Evolutionary conservation across 2,329 filamentous ascomycete genomes (phyloP), one percentile per base, ranked within the genome.

Genomic region (Arthrobotrys megalospora): DNA sequence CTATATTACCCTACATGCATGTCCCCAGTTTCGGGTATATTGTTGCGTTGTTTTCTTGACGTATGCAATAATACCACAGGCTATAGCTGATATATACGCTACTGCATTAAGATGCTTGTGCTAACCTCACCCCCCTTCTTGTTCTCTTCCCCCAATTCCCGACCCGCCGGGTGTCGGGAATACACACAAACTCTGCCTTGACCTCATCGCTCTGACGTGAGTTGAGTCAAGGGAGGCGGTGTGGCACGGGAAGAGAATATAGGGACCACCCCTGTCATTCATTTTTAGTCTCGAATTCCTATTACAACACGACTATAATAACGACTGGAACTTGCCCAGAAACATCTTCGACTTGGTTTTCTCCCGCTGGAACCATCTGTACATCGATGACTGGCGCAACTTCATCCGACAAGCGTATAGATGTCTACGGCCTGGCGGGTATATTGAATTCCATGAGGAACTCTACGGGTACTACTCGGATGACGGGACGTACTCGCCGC

Each of bases 381-480:
- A 71, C 50, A 77, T 77, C 28, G 60, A 55, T 52, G 50, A 77
- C 73, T 77, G 73, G 73, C 73, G 66, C 66, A 60, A 10, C 62
- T 77, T 77, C 45, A 62, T 77, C 43, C 73, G 52, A 53, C 66
- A 77, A 43, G 73, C 73, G 60, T 80, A 71, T 81, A 84, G 85
- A 43, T 88, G 87, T 73, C 83, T 89, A 43, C 88, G 87, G 72
- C 88, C 88, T 0, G 88, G 88, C 48, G 88, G 88, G 12, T 89
- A 87, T 86, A 85, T 90, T 48, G 88, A 90, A 82, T 82, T 89
- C 6, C 82, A 88, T 52, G 88, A 89, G 64, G 67, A 73, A 36
- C 55, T 73, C 7, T 45, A 72, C 41, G 68, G 69, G 38, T 79
- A 72, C 55, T 73, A 79, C 52, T 79, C 76, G 62, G 76, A 79